phyloP scores from a whole-genome alignment of 441 rosid genomes.

The Syzygium malaccense region DNA sequence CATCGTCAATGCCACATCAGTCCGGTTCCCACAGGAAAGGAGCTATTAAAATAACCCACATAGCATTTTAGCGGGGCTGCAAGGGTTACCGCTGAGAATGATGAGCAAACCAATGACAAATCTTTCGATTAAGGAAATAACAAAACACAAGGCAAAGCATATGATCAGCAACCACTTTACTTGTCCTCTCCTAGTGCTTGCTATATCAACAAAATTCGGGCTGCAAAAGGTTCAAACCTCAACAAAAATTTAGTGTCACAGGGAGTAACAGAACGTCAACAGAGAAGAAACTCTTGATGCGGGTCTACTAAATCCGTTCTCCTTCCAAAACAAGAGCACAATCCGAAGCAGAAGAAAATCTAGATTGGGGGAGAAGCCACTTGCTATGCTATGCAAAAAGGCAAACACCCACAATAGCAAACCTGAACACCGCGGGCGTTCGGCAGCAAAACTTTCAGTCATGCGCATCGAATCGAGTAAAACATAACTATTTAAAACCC shows the following conservation, averaged over 20 bases:
- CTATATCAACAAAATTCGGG: not conserved
- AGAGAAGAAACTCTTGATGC: not conserved
- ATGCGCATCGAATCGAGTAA: not conserved
- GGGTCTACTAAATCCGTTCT: not conserved
- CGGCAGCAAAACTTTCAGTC: not conserved
- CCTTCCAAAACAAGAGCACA: not conserved
- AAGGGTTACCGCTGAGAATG: not conserved
- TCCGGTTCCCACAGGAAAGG: not conserved
- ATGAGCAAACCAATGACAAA: no score
- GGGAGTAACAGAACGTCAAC: not conserved
- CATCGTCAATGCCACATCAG: not conserved
- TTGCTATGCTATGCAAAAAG: not conserved
- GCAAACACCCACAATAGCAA: no score
- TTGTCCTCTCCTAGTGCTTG: not conserved
- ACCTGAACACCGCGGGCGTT: not conserved
- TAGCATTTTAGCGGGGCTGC: not conserved
- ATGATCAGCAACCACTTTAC: not conserved
- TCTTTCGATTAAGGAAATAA: no score
- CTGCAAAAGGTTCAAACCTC: not conserved
- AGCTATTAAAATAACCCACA: not conserved
- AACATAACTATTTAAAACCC: not conserved
- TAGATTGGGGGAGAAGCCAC: not conserved
- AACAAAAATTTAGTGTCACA: not conserved
- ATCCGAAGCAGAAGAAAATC: not conserved
- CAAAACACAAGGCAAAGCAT: not conserved